Evolutionary conservation across 2,329 filamentous ascomycete genomes (phyloP).

Genomic region (Graphilbum ipis-grandicollis): DNA sequence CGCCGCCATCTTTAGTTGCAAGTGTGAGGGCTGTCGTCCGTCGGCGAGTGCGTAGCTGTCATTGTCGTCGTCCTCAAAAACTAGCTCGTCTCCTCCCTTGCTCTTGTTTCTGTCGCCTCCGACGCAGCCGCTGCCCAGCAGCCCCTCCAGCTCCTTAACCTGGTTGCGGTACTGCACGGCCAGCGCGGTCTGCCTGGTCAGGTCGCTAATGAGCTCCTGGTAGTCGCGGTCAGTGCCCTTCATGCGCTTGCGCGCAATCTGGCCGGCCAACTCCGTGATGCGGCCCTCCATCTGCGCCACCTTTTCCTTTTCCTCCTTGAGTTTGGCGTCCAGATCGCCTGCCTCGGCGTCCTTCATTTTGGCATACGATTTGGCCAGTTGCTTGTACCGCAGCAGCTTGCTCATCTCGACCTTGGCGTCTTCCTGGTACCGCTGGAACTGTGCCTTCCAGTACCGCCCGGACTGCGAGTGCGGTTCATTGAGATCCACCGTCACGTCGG

Average conservation of each 20-base stretch:
- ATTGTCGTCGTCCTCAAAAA: slow-evolving; percentile 15
- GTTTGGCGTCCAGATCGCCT: slow-evolving; percentile 43
- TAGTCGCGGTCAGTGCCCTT: slow-evolving; percentile 25
- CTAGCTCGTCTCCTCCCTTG: too few relatives aligned
- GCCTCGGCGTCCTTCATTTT: slow-evolving; percentile 62
- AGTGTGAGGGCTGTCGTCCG: slow-evolving; percentile 9
- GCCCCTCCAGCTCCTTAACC: slow-evolving; percentile 38
- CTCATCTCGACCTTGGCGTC: slow-evolving; percentile 59
- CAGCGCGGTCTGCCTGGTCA: slow-evolving; percentile 39
- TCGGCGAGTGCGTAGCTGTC: slow-evolving; percentile 14
- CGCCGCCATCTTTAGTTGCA: slow-evolving; percentile 19
- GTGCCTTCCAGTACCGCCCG: slow-evolving; percentile 63
- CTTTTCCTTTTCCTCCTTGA: slow-evolving; percentile 51
- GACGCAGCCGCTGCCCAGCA: slow-evolving; percentile 24
- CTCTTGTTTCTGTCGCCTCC: slow-evolving; percentile 10
- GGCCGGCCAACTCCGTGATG: slow-evolving; percentile 40
- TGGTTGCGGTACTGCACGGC: slow-evolving; percentile 40
- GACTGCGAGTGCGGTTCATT: slow-evolving; percentile 60
- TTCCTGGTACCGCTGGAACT: slow-evolving; percentile 57
- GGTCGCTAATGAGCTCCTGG: slow-evolving; percentile 30
- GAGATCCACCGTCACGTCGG: slow-evolving; percentile 51
- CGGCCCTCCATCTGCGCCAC: slow-evolving; percentile 46
- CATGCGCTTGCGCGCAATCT: slow-evolving; percentile 25
- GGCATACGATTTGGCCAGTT: slow-evolving; percentile 62
- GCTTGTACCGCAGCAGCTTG: slow-evolving; percentile 64